A percentile compares a stretch with the other conserved stretches of the same genome.
Evolutionary conservation across 495 filamentous ascomycete genomes (phyloP).

Genomic region (Tuber magnatum): DNA sequence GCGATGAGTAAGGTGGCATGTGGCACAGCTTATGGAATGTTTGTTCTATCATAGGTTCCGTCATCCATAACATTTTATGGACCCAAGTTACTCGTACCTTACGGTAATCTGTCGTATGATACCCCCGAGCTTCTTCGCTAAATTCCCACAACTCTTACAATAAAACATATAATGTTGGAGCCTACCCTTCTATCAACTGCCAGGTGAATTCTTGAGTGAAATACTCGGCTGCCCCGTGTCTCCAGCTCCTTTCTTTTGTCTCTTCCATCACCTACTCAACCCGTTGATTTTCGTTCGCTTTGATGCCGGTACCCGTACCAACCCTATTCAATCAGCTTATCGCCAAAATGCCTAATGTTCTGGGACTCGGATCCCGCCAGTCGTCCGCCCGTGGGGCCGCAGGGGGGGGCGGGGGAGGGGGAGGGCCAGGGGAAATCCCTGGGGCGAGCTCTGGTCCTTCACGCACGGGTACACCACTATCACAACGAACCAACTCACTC

Average conservation of each 20-base stretch:
- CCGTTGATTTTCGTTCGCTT: not conserved
- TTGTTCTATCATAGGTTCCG: not conserved
- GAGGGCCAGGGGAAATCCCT: conserved; percentile 6
- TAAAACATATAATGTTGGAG: conserved; percentile 2
- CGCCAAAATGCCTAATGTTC: conserved; percentile 1
- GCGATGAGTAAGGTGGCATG: not conserved
- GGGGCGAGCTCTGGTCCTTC: conserved; percentile 13
- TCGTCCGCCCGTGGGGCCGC: conserved; percentile 25
- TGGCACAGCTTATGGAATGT: not conserved
- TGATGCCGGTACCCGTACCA: conserved; percentile 3
- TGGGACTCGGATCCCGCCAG: conserved; percentile 24
- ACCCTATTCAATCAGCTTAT: conserved; percentile 3
- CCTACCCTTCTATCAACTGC: not conserved
- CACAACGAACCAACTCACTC: conserved; percentile 32
- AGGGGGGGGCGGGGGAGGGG: not conserved
- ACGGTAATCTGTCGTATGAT: not conserved
- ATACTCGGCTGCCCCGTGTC: not conserved
- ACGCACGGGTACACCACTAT: conserved; percentile 16
- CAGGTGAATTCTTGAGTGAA: not conserved
- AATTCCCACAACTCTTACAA: not conserved
- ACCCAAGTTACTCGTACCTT: not conserved
- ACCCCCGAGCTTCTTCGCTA: not conserved
- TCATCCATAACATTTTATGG: not conserved
- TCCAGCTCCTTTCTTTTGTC: not conserved
- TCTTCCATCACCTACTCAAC: not conserved